Conservation (phyloP, 176 grass and related monocot species). For the barley (Hordeum vulgare) region DNA sequence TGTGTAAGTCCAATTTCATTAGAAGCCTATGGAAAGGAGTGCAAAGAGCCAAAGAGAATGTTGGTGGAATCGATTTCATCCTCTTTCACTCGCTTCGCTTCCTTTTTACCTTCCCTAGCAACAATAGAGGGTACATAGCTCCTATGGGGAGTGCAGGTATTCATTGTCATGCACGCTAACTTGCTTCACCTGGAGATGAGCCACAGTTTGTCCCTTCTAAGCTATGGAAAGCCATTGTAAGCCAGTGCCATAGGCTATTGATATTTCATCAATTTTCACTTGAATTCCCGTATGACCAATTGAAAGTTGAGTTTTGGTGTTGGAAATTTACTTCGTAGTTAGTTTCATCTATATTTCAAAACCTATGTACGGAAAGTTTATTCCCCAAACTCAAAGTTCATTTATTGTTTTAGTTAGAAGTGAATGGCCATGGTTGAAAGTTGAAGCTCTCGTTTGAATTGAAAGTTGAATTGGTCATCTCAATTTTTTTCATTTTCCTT, state of each 20-base stretch:
- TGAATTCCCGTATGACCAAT: background rate
- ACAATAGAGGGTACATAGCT: background rate
- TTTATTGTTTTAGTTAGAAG: background rate
- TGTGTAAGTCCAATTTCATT: background rate
- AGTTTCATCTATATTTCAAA: too few species aligned
- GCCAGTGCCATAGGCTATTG: background rate
- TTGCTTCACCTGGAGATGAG: background rate
- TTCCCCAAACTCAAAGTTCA: background rate
- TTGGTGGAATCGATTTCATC: background rate
- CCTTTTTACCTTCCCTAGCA: background rate
- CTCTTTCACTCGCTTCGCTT: too few species aligned
- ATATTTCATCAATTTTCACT: background rate
- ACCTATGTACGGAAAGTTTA: background rate
- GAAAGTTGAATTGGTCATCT: background rate
- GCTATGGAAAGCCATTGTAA: background rate
- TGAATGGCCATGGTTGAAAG: background rate
- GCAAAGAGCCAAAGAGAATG: background rate
- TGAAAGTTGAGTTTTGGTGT: too few species aligned
- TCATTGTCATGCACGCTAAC: background rate
- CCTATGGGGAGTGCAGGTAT: background rate
- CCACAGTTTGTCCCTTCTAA: background rate
- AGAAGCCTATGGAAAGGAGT: background rate
- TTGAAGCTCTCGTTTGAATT: background rate
- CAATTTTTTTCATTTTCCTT: background rate
- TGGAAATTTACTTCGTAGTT: too few species aligned